Percentiles rank a stretch among this genome's conserved stretches.
These are phyloP conservation scores for Phlebiopsis flavidoalba DNA, from an alignment of 768 basidiomycete species.

Conservation along the genomic window DNA sequence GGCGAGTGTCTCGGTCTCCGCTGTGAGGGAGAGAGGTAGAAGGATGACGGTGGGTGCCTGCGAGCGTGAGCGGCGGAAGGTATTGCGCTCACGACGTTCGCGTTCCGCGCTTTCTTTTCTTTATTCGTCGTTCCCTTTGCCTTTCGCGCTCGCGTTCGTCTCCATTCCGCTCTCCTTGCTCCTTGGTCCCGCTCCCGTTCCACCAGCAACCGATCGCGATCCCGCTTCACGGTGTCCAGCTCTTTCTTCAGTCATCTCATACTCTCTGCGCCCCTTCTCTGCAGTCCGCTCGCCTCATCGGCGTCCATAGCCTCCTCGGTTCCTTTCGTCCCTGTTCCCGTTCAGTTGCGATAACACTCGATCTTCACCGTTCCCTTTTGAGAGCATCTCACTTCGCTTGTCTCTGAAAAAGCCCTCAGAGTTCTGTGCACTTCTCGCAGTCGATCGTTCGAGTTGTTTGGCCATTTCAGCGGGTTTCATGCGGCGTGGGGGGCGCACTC, in stretches of 20 bases:
- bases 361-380: slow-evolving; percentile 36
- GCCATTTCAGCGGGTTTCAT: slow-evolving; percentile 57
- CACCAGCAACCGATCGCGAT: slow-evolving; percentile 3
- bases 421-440: slow-evolving; percentile 60
- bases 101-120: slow-evolving; percentile 9
- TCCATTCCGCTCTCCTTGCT: slow-evolving; percentile 3
- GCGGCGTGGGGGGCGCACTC: slow-evolving; percentile 43
- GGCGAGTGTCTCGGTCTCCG: slow-evolving; percentile 50
- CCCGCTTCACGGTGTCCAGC: background rate
- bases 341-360: slow-evolving; percentile 22
- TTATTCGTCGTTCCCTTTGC: slow-evolving; percentile 13
- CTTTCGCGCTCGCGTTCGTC: slow-evolving; percentile 16
- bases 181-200: slow-evolving; percentile 11
- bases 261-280: slow-evolving; percentile 15
- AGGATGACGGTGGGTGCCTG: slow-evolving; percentile 15
- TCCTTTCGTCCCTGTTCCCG: slow-evolving; percentile 17
- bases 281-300: background rate
- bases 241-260: background rate
- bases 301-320: slow-evolving; percentile 8
- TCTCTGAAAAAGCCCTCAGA: slow-evolving; percentile 15
- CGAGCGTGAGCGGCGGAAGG: slow-evolving; percentile 13
- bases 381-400: slow-evolving; percentile 43
- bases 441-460: slow-evolving; percentile 54
- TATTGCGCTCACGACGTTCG: slow-evolving; percentile 8
- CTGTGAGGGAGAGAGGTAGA: slow-evolving; percentile 14